A percentile compares a stretch with the other conserved stretches of the same genome.
These are phyloP conservation scores for Rhodotorula babjevae DNA, from an alignment of 768 basidiomycete species.

Conservation along the genomic window DNA sequence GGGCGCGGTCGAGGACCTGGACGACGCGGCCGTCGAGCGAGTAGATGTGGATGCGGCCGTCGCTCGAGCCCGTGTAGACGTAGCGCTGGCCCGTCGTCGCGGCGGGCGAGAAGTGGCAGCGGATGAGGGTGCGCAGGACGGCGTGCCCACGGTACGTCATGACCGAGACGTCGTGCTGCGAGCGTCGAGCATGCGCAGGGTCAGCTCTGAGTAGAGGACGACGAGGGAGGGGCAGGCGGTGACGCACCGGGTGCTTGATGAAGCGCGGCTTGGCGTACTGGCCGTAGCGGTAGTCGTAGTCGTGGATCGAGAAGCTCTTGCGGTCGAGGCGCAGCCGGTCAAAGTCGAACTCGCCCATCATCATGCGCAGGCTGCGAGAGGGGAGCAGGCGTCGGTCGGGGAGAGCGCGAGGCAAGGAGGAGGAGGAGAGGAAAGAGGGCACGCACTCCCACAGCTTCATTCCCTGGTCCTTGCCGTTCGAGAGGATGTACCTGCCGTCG, in stretches of 20 bases:
- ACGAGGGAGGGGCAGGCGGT: not conserved
- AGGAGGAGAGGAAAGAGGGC: too few relatives aligned
- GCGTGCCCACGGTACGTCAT: conserved; percentile 84
- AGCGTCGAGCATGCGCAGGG: not conserved
- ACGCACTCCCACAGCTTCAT: conserved; percentile 36
- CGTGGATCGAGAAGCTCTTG: conserved; percentile 18
- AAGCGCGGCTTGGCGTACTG: conserved; percentile 21
- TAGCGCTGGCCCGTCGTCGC: conserved; percentile 87
- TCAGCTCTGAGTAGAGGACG: not conserved
- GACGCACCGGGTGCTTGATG: conserved; percentile 24
- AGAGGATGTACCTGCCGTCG: conserved; percentile 88
- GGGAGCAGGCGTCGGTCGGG: too few relatives aligned
- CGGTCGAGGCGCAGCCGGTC: conserved; percentile 23
- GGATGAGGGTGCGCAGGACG: conserved; percentile 83
- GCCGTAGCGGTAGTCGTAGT: conserved; percentile 4
- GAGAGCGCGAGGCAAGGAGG: not conserved
- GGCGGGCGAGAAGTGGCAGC: conserved; percentile 90
- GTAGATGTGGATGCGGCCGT: conserved; percentile 88
- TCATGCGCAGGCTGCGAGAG: conserved; percentile 29
- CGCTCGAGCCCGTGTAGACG: conserved; percentile 86
- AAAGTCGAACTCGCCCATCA: conserved; percentile 26
- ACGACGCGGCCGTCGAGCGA: conserved; percentile 82
- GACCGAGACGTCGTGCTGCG: conserved; percentile 31
- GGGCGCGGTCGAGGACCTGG: conserved; percentile 74
- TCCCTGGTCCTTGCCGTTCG: conserved; percentile 87